Evolutionary conservation across 2,329 filamentous ascomycete species (phyloP), one percentile per base, ranked within the genome.

Genomic region (Sclerotiophoma versabilis): DNA sequence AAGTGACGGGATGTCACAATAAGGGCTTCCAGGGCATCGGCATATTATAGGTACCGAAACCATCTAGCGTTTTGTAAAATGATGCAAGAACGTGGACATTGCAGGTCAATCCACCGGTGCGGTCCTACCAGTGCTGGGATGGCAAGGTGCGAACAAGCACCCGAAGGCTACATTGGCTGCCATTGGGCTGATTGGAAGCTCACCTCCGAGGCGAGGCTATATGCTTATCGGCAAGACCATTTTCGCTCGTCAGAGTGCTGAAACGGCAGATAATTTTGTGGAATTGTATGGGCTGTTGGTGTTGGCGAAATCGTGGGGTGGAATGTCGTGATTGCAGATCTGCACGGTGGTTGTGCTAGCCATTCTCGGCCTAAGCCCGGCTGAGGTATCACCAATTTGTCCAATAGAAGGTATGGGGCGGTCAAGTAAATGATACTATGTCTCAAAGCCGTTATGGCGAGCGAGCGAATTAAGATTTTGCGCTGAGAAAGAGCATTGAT

Each of bases 241-340:
- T 27, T 29, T 17, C 10, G 26, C 33, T 54, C 45, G 45, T 39
- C 39, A 41, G n/a, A 32, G 22, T 36, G 29, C 51, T 54, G 34
- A 42, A 49, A 49, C 5, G 46, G 55, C 53, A 49, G 45, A 29
- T 48, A 33, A 8, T 38, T 44, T 15, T 26, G 27, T 29, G 15
- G 22, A 34, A 32, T 57, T 45, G 33, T 42, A 47, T 53, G 34
- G 41, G 26, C 15, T 46, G 32, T 50, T 19, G 38, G 45, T 20
- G 58, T 48, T 64, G 54, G 65, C 69, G 70, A 60, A 61, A 73
- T 73, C 56, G 55, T 58, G 62, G 67, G 63, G 59, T 66, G 36
- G n/a, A 56, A 74, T 74, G 68, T 71, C 71, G 72, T 70, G 65
- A 70, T 73, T 64, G 49, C 41, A 29, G 63, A 68, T 70, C 64